Evolutionary conservation across 2,329 filamentous ascomycete species (phyloP).

Genomic region (Colletotrichum magnum): DNA sequence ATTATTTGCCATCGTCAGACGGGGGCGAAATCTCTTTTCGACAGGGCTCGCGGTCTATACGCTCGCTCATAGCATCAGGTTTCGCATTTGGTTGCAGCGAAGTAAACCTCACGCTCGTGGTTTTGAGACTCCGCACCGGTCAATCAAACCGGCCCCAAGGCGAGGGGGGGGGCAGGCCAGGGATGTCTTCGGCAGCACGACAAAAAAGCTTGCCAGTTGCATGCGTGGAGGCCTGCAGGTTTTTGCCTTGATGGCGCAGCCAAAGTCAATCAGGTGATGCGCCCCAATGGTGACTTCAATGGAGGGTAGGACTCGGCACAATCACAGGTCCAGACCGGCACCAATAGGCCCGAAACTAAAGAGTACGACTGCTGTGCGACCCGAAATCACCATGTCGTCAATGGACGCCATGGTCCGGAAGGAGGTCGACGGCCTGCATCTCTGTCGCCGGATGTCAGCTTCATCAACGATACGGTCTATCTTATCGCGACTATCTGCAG

Average conservation of each 20-base stretch:
- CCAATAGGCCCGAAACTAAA: background rate
- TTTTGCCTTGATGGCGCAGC: slow-evolving; percentile 26
- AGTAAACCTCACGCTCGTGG: background rate
- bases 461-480: background rate
- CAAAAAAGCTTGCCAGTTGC: slow-evolving; percentile 4
- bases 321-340: slow-evolving; percentile 13
- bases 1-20: background rate
- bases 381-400: background rate
- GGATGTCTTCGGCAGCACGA: background rate
- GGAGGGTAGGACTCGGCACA: background rate
- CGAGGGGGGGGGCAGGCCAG: background rate
- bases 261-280: slow-evolving; percentile 34
- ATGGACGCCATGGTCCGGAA: background rate
- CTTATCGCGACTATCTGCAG: slow-evolving; percentile 28
- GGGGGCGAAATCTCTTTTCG: background rate
- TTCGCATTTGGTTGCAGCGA: slow-evolving; percentile 11
- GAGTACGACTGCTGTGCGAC: no score
- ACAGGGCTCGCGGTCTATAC: background rate
- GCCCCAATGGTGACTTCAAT: background rate
- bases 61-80: slow-evolving; percentile 6
- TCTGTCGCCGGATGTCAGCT: background rate
- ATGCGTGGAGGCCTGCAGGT: slow-evolving; percentile 3
- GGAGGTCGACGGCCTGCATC: background rate
- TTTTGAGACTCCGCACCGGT: slow-evolving; percentile 34
- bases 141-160: slow-evolving; percentile 2